Percentiles rank a stretch among this genome's conserved stretches.
These are phyloP conservation scores for Cephaloascus albidus DNA, from an alignment of 805 yeast species.

Conservation along the genomic window DNA sequence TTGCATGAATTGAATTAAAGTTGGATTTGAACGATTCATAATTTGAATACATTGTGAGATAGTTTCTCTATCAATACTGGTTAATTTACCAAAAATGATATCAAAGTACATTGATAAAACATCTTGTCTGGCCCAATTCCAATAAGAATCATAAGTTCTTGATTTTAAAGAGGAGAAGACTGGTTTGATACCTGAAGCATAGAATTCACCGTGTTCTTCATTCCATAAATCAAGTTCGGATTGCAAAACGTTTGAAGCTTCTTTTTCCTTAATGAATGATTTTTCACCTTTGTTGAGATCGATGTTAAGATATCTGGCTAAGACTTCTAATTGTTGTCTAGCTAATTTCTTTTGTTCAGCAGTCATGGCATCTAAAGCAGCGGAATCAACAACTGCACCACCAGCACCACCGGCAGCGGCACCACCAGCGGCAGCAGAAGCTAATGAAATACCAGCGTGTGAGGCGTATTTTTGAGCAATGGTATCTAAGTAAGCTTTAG, in stretches of 20 bases:
- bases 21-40: slow-evolving; percentile 95
- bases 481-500: slow-evolving; percentile 80
- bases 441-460: slow-evolving; percentile 65
- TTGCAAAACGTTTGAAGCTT: slow-evolving; percentile 76
- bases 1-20: slow-evolving; percentile 93
- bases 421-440: slow-evolving; percentile 53
- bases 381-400: slow-evolving; percentile 87
- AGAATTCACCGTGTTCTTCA: slow-evolving; percentile 79
- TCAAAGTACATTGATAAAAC: slow-evolving; percentile 89
- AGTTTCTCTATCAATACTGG: slow-evolving; percentile 90
- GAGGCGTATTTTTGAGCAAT: slow-evolving; percentile 81
- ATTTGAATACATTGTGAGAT: slow-evolving; percentile 93
- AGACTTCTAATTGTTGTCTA: slow-evolving; percentile 75
- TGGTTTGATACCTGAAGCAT: slow-evolving; percentile 86
- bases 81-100: slow-evolving; percentile 87
- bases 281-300: slow-evolving; percentile 90
- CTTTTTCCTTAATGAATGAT: slow-evolving; percentile 72
- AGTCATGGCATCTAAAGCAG: slow-evolving; percentile 80
- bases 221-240: slow-evolving; percentile 87
- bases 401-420: slow-evolving; percentile 50
- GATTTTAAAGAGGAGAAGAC: slow-evolving; percentile 88
- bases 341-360: slow-evolving; percentile 65
- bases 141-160: slow-evolving; percentile 91
- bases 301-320: slow-evolving; percentile 89
- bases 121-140: slow-evolving; percentile 99